Percentiles rank a stretch among this genome's conserved stretches.
Conservation (phyloP, 2,329 filamentous ascomycete species). For the Colletotrichum liriopes region DNA sequence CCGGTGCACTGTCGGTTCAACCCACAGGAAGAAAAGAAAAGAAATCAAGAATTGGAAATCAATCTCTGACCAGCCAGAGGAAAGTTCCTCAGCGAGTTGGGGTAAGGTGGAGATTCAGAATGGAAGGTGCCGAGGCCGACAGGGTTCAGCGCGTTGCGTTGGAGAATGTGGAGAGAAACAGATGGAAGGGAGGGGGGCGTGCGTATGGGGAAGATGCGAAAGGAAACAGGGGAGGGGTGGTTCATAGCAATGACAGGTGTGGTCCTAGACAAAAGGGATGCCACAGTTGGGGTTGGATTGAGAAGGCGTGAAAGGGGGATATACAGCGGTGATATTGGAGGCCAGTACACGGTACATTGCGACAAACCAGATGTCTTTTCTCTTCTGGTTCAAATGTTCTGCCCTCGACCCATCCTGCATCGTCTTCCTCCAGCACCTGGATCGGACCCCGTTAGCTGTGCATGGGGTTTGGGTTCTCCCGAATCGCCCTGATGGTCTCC, state of each 20-base stretch:
- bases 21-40: neutral
- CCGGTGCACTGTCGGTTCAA: neutral
- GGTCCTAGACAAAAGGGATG: neutral
- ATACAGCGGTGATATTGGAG: neutral
- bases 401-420: conserved; percentile 10
- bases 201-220: conserved; percentile 31
- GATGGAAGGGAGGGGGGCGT: conserved; percentile 15
- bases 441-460: conserved; percentile 32
- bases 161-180: conserved; percentile 38
- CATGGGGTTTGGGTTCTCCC: conserved; percentile 64
- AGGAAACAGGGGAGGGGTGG: neutral
- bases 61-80: neutral
- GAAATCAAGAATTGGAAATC: neutral
- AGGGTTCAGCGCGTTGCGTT: conserved; percentile 28
- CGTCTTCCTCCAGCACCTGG: conserved; percentile 16
- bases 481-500: conserved; percentile 72
- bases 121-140: conserved; percentile 30
- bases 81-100: conserved; percentile 20
- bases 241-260: neutral
- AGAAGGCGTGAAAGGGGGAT: neutral
- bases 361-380: neutral
- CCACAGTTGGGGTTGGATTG: conserved; percentile 1
- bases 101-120: conserved; percentile 39
- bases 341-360: neutral
- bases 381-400: neutral